A percentile compares a stretch with the other conserved stretches of the same genome.
These are phyloP conservation scores for Eucommia ulmoides DNA, from an alignment of 257 asterid species.

Conservation along the genomic window DNA sequence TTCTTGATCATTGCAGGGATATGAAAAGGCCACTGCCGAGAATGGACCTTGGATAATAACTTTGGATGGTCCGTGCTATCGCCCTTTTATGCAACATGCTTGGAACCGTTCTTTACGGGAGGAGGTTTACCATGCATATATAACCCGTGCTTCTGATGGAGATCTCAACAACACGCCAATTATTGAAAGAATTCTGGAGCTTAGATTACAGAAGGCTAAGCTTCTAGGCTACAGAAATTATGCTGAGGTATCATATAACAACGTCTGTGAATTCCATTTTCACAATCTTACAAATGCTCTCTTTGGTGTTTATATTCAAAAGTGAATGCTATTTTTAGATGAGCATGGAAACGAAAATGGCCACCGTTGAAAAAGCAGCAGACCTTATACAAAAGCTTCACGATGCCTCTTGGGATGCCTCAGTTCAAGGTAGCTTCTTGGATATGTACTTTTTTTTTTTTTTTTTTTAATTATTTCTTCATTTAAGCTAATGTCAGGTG, in stretches of 20 bases:
- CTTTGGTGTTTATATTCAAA: too few relatives aligned
- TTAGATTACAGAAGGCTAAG: constrained; percentile 84
- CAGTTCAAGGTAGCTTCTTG: constrained; percentile 37
- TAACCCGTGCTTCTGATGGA: constrained; percentile 89
- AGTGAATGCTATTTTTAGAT: constrained; percentile 51
- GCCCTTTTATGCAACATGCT: constrained; percentile 88
- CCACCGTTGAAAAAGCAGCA: constrained; percentile 74
- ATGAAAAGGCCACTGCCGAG: constrained; percentile 87
- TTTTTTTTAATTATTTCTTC: too few relatives aligned
- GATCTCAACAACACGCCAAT: constrained; percentile 72
- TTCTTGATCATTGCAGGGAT: too few relatives aligned
- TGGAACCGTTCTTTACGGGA: constrained; percentile 76
- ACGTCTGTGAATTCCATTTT: too few relatives aligned
- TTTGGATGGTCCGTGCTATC: constrained; percentile 84
- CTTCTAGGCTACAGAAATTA: constrained; percentile 90
- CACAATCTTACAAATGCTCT: neutral
- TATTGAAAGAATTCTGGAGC: constrained; percentile 80
- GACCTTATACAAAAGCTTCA: constrained; percentile 91
- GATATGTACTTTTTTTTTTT: too few relatives aligned
- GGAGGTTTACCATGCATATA: constrained; percentile 88
- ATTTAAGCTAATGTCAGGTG: too few relatives aligned
- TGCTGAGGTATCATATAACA: constrained; percentile 83
- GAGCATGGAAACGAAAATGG: constrained; percentile 97
- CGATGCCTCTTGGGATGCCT: constrained; percentile 85
- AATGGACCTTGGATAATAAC: constrained; percentile 94